Evolutionary conservation across 441 rosid species (phyloP).

Genomic region (Euphorbia corollata): DNA sequence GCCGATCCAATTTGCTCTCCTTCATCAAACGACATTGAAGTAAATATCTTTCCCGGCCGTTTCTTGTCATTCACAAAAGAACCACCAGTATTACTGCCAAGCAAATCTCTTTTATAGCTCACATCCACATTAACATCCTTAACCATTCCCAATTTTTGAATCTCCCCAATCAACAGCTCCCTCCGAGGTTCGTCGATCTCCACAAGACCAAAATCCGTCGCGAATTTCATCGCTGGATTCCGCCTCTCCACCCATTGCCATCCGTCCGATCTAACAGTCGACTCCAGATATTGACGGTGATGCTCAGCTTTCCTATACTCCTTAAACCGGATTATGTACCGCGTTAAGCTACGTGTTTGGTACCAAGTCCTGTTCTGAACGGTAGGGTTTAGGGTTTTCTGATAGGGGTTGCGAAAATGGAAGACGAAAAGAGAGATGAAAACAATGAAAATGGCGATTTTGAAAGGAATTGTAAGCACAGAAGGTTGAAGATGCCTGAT

Average conservation of each 20-base stretch:
- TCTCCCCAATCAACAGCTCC: constrained; percentile 44
- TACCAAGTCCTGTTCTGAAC: constrained; percentile 15
- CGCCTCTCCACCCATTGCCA: constrained; percentile 87
- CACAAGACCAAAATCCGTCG: constrained; percentile 80
- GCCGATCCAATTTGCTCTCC: constrained; percentile 26
- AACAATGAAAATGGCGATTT: constrained; percentile 27
- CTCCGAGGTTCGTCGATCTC: constrained; percentile 43
- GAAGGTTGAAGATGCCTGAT: constrained; percentile 16
- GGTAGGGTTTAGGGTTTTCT: constrained; percentile 28
- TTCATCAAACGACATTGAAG: constrained; percentile 71
- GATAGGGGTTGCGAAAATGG: constrained; percentile 28
- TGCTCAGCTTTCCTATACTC: constrained; percentile 47
- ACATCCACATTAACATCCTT: constrained; percentile 75
- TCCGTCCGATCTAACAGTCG: constrained; percentile 41
- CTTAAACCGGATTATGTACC: constrained; percentile 75
- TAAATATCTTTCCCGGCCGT: constrained; percentile 84
- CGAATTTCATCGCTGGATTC: constrained; percentile 64
- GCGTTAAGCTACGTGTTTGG: constrained; percentile 21
- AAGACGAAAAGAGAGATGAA: constrained; percentile 40
- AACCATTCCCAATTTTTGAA: constrained; percentile 52
- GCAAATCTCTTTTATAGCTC: constrained; percentile 60
- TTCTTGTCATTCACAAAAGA: constrained; percentile 57
- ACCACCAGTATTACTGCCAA: constrained; percentile 30
- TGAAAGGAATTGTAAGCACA: constrained; percentile 19
- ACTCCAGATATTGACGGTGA: constrained; percentile 53